phyloP scores from a whole-genome alignment of 1,284 basidiomycete species.

The Trichosporon ovoides region DNA sequence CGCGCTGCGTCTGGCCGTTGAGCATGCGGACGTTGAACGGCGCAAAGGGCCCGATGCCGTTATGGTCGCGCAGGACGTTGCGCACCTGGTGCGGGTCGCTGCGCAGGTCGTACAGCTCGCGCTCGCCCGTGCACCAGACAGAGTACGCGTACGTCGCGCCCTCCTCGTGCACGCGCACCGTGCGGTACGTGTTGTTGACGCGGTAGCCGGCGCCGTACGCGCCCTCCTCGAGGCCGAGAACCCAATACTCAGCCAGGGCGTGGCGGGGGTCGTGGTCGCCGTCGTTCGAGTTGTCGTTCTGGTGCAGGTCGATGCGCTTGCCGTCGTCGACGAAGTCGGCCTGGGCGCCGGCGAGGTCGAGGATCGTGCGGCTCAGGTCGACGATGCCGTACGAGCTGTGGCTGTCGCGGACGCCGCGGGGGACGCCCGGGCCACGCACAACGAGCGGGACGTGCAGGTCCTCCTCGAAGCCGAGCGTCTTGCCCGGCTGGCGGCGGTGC shows the following conservation, averaged over 20 bases:
- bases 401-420: constrained; percentile 22
- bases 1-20: not conserved
- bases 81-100: constrained; percentile 34
- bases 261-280: constrained; percentile 21
- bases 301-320: constrained; percentile 26
- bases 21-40: constrained; percentile 6
- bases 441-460: constrained; percentile 37
- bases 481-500: constrained; percentile 40
- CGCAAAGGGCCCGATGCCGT: constrained; percentile 20
- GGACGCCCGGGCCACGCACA: constrained; percentile 32
- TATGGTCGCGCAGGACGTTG: constrained; percentile 29
- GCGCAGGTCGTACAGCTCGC: constrained; percentile 38
- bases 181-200: constrained; percentile 36
- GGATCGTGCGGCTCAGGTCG: constrained; percentile 37
- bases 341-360: constrained; percentile 36
- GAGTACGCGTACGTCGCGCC: constrained; percentile 29
- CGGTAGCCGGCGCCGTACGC: constrained; percentile 20
- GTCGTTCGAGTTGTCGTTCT: not conserved
- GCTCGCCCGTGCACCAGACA: constrained; percentile 44
- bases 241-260: constrained; percentile 38
- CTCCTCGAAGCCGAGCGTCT: constrained; percentile 41
- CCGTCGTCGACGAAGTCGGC: constrained; percentile 36
- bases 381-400: constrained; percentile 31
- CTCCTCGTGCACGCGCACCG: constrained; percentile 30
- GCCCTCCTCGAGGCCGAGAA: constrained; percentile 33